Evolutionary conservation across 805 yeast species (phyloP), one percentile per base, ranked within the genome.

Genomic region (Saccharomyces eubayanus): DNA sequence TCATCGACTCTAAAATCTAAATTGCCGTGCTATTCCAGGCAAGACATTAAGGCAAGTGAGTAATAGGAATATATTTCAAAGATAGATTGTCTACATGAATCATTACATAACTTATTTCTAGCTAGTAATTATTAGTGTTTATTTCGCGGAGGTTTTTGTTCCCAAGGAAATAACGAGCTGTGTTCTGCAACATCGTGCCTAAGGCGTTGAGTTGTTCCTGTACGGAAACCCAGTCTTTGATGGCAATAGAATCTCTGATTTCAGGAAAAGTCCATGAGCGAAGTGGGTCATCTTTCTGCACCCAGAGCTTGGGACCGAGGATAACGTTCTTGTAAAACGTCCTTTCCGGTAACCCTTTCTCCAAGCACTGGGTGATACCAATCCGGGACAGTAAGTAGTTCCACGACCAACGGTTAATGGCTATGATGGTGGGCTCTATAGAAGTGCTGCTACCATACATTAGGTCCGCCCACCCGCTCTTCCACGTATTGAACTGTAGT

Each of bases 401-500:
- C 88, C 94, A 87, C 53, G 81, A 81, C 85, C 88, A 81, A 62
- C 98, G 75, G 57, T 80, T 83, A 48, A 84, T 82, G 0, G 91
- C 78, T 43, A 88, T 71, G 53, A 85, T 65, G 1, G 89, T 80
- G 1, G 96, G 90, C 65, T 91, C 96, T 3, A 82, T 62, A 1
- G 78, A 31, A 76, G 74, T 12, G 69, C 67, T 40, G 69, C 60
- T 2, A 79, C 79, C 21, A 80, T 70, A 36, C 43, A 36, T 36
- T 9, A 36, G 43, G 31, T 78, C 78, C 24, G 69, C 66, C 97
- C 97, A 91, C 6, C 84, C 80, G 24, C 71, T 69, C 2, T 69
- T 65, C 83, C 90, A 86, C 2, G 75, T 72, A 12, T 74, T 76
- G 63, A 82, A 79, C 29, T 76, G 77, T 3, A 70, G 65, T 0